Evolutionary conservation across 352 stramenopile species (phyloP), one percentile per base, ranked within the genome.

Genomic region (Lagenidium sp.): DNA sequence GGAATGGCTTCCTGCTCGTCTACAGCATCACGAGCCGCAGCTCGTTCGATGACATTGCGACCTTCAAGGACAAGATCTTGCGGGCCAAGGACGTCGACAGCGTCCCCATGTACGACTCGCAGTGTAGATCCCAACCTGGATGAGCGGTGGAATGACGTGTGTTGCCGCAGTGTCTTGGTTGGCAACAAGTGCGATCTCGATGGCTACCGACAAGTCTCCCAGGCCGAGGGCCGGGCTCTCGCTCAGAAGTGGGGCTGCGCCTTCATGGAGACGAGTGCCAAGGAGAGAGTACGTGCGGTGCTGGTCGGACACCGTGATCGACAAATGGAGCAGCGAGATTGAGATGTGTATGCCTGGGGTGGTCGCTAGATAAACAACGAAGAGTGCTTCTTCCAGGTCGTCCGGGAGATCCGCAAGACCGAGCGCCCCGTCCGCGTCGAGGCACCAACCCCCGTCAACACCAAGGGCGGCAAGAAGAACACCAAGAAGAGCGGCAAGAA

Each of bases 41-140:
- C 43, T 90, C 82, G n/a, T 93, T 95, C 44, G 82, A 95, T 41
- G 84, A 95, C 41, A 92, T 95, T 37, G 52, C 72, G 19, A 66
- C 67, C 10, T 92, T 95, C 60, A 93, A 93, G 56, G 81, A 95
- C 56, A 92, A 94, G 59, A 94, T 95, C 36, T 55, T 95, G 38
- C 72, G 84, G 8, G 84, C 84, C 36, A 94, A 95, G 65, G 82
- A 94, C 47, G 78, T 87, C 36, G 78, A 91, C 54, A 86, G 66
- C 34, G 81, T 91, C 23, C 78, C 81, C 35, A 90, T 94, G 72
- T 79, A 49, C 15, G 68, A 54, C 10, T 5, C 25, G 19, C 16
- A 4, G 22, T 47, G 36, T 7, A 19, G n/a, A 43, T 40, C 20
- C 3, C 42, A 10, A 25, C 12, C 18, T 29, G 10, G 18, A 28